Percentiles rank a stretch among this genome's conserved stretches.
phyloP scores from a whole-genome alignment of 148 eudicot species.

The Hydrangea macrophylla region DNA sequence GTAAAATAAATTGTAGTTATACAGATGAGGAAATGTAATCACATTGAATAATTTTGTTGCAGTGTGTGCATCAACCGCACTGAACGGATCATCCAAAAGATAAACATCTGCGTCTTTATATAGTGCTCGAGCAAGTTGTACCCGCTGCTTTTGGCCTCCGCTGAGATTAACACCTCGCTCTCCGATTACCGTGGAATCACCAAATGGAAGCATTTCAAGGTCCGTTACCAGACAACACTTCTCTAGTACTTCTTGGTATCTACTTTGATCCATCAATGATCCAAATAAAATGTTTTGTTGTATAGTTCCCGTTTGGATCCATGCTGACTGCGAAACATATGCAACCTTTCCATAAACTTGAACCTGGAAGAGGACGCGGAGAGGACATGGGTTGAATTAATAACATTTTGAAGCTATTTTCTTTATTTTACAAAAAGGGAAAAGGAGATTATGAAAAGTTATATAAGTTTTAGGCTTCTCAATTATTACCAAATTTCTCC shows the following conservation, averaged over 20 bases:
- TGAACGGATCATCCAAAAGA: conserved; percentile 70
- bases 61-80: conserved; percentile 75
- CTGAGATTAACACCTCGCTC: conserved; percentile 71
- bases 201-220: conserved; percentile 45
- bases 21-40: neutral
- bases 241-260: conserved; percentile 39
- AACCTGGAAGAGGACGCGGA: too few relatives aligned
- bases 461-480: too few relatives aligned
- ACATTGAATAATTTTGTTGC: conserved; percentile 53
- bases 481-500: too few relatives aligned
- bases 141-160: conserved; percentile 65
- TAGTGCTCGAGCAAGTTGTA: conserved; percentile 64
- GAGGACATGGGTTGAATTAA: too few relatives aligned
- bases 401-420: too few relatives aligned
- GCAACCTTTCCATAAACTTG: conserved; percentile 30
- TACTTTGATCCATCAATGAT: conserved; percentile 34
- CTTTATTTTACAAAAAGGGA: too few relatives aligned
- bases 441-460: too few relatives aligned
- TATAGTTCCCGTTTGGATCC: conserved; percentile 70
- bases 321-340: conserved; percentile 60
- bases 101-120: conserved; percentile 63
- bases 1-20: neutral
- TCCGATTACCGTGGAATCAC: conserved; percentile 56
- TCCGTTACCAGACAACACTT: conserved; percentile 49
- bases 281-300: conserved; percentile 59